Percentiles rank a stretch among this genome's conserved stretches.
These are phyloP conservation scores for Suhomyces kilbournensis DNA, from an alignment of 805 yeast species.

Conservation along the genomic window DNA sequence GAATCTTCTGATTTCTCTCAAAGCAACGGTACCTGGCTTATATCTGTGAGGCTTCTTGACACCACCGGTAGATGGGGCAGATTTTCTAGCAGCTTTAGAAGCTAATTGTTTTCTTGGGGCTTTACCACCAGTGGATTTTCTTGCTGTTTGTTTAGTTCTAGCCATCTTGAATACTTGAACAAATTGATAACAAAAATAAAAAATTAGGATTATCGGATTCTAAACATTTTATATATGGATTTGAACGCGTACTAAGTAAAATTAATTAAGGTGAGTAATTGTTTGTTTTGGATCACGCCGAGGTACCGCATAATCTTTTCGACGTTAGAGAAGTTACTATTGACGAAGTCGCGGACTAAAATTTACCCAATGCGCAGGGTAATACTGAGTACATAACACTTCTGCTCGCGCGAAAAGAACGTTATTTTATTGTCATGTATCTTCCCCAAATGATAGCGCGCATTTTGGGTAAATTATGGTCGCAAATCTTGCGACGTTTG, in stretches of 20 bases:
- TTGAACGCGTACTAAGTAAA: neutral
- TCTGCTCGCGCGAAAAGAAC: neutral
- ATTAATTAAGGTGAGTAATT: neutral
- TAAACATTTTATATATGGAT: neutral
- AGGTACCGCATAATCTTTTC: neutral
- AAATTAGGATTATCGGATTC: neutral
- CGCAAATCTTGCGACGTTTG: neutral
- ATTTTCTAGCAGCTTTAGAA: constrained; percentile 89
- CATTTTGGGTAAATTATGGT: neutral
- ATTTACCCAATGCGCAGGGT: neutral
- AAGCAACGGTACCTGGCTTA: constrained; percentile 96
- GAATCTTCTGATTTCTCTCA: constrained; percentile 96
- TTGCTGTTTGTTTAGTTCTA: constrained; percentile 91
- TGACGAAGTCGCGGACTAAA: neutral
- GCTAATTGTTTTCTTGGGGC: constrained; percentile 94
- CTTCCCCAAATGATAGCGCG: neutral
- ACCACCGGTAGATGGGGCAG: constrained; percentile 91
- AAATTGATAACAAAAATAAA: neutral
- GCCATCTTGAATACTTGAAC: constrained; percentile 52
- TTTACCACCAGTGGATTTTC: constrained; percentile 94
- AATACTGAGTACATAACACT: neutral
- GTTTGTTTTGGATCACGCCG: neutral
- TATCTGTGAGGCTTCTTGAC: constrained; percentile 94
- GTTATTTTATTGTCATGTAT: neutral
- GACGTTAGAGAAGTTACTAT: neutral